A percentile compares a stretch with the other conserved stretches of the same genome.
Conservation (phyloP, 202 grass and related monocot species). For the Panicum hallii region DNA sequence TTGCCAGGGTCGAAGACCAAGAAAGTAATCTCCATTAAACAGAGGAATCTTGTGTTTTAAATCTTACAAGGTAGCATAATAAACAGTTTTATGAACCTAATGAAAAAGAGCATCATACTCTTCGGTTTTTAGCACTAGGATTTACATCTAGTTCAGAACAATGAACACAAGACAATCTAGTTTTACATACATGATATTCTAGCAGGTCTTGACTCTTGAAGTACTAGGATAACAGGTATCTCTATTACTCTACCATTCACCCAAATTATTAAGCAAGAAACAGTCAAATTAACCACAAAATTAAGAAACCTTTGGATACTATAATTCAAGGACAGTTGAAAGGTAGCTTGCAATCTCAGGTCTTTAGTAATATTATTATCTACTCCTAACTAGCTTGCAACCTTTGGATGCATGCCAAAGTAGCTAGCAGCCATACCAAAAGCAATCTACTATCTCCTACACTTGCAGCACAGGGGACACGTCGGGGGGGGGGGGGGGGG, state of each 20-base stretch:
- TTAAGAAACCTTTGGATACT: neutral
- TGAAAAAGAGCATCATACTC: neutral
- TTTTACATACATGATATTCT: neutral
- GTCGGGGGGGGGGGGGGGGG: too few relatives aligned
- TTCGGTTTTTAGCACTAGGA: neutral
- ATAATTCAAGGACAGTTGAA: neutral
- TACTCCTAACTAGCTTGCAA: too few relatives aligned
- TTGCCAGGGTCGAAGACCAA: neutral
- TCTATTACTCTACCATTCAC: neutral
- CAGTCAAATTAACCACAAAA: slow-evolving; percentile 10
- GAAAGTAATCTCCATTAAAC: neutral
- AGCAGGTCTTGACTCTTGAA: neutral
- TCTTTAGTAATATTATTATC: neutral
- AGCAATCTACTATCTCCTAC: too few relatives aligned
- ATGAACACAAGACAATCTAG: slow-evolving; percentile 10
- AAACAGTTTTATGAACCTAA: neutral
- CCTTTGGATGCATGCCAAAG: too few relatives aligned
- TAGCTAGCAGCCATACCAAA: too few relatives aligned
- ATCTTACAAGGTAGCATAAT: neutral
- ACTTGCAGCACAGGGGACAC: too few relatives aligned
- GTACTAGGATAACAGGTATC: neutral
- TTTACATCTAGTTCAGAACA: neutral
- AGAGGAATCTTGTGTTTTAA: neutral
- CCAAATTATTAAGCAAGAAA: neutral
- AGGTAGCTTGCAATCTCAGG: neutral